These are phyloP conservation scores for Dendrobium chrysotoxum DNA, from an alignment of 106 monocot species.

Conservation along the genomic window DNA sequence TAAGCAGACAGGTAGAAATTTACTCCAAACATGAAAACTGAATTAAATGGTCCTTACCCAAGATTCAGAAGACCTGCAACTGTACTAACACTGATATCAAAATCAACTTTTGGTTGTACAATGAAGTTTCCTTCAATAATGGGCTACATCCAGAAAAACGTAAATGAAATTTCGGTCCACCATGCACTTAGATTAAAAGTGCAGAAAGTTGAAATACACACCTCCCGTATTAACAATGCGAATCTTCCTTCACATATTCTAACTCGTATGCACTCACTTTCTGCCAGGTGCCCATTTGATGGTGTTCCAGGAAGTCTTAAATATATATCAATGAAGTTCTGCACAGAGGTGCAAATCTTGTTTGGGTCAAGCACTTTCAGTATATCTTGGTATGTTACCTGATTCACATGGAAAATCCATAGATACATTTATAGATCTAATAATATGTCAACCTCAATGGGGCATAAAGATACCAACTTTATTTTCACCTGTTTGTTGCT, in stretches of 20 bases:
- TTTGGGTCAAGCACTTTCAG: constrained; percentile 80
- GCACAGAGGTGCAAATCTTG: constrained; percentile 87
- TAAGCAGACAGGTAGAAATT: background rate
- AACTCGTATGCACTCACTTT: constrained; percentile 91
- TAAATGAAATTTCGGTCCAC: constrained; percentile 8
- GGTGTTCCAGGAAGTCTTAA: constrained; percentile 78
- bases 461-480: constrained; percentile 1
- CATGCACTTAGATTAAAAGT: constrained; percentile 10
- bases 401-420: constrained; percentile 10
- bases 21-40: background rate
- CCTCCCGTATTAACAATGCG: constrained; percentile 93
- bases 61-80: constrained; percentile 93
- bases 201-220: constrained; percentile 14
- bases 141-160: constrained; percentile 38
- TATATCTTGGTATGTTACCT: constrained; percentile 89
- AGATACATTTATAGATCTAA: background rate
- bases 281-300: constrained; percentile 67
- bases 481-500: constrained; percentile 77
- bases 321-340: constrained; percentile 95
- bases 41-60: constrained; percentile 43
- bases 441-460: constrained; percentile 2
- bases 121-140: constrained; percentile 95
- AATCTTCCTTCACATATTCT: constrained; percentile 99
- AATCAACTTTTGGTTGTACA: constrained; percentile 96
- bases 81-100: constrained; percentile 96